Evolutionary conservation across 2,329 filamentous ascomycete species (phyloP).

Genomic region (Pochonia chlamydosporia): DNA sequence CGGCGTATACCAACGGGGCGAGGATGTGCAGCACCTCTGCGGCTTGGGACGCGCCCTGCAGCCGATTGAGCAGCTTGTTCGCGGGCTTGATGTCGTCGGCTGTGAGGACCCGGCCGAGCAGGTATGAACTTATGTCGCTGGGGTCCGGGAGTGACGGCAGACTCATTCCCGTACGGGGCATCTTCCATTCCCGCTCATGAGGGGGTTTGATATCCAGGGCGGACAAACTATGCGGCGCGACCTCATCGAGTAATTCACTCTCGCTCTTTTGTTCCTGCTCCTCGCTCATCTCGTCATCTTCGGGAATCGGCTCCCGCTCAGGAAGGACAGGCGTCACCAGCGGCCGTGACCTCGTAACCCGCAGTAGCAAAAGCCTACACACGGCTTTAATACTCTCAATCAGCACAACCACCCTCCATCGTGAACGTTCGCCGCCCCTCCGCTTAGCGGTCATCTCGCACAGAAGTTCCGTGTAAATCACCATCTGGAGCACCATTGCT

Average conservation of each 20-base stretch:
- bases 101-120: conserved; percentile 84
- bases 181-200: conserved; percentile 65
- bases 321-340: conserved; percentile 80
- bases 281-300: conserved; percentile 31
- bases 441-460: conserved; percentile 96
- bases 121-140: conserved; percentile 77
- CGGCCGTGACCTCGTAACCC: conserved; percentile 76
- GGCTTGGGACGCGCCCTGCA: conserved; percentile 66
- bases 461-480: conserved; percentile 91
- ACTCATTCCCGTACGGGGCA: conserved; percentile 88
- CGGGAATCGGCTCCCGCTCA: conserved; percentile 73
- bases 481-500: conserved; percentile 77
- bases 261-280: conserved; percentile 33
- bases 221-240: conserved; percentile 24
- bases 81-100: conserved; percentile 96
- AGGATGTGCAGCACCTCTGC: conserved; percentile 92
- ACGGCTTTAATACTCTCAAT: conserved; percentile 83
- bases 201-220: conserved; percentile 20
- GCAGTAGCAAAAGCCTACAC: conserved; percentile 73
- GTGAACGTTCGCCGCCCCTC: conserved; percentile 67
- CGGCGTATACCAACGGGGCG: conserved; percentile 78
- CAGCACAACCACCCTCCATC: conserved; percentile 83
- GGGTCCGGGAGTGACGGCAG: conserved; percentile 78
- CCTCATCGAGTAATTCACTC: conserved; percentile 38
- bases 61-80: conserved; percentile 74